These are phyloP conservation scores for Cercospora citrullina DNA, from an alignment of 2,329 filamentous ascomycete species.

Conservation along the genomic window DNA sequence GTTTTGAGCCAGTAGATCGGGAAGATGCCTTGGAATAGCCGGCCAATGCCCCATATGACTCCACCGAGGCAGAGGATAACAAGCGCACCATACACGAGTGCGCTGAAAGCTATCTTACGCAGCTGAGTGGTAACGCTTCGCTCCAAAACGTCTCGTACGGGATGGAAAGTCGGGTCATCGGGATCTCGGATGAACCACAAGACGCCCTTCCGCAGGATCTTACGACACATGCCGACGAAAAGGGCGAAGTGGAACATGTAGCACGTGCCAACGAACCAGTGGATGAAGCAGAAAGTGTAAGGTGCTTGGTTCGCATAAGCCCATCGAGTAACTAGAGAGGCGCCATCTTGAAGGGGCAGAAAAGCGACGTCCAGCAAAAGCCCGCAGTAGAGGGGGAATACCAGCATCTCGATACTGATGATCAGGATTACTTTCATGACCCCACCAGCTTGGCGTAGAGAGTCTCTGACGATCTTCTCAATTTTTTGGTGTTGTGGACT, in stretches of 20 bases:
- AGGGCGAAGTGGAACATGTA: constrained; percentile 99
- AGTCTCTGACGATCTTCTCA: constrained; percentile 77
- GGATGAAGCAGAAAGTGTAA: constrained; percentile 88
- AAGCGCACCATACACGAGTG: constrained; percentile 88
- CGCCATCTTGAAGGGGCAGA: constrained; percentile 81
- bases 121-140: constrained; percentile 89
- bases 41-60: constrained; percentile 87
- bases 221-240: constrained; percentile 98
- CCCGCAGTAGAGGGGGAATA: constrained; percentile 94
- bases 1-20: constrained; percentile 93
- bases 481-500: constrained; percentile 56
- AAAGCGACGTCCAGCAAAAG: constrained; percentile 85
- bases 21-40: constrained; percentile 68
- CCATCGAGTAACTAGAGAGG: constrained; percentile 74
- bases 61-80: constrained; percentile 92
- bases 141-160: constrained; percentile 93
- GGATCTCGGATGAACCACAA: constrained; percentile 98
- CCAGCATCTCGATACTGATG: constrained; percentile 98
- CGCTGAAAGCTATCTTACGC: constrained; percentile 93
- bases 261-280: constrained; percentile 98
- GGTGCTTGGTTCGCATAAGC: constrained; percentile 77
- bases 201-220: constrained; percentile 93
- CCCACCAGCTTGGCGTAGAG: constrained; percentile 87
- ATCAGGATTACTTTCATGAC: constrained; percentile 98
- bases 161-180: constrained; percentile 97